Conservation (phyloP, 352 stramenopile species). For the Phytophthora citrophthora region DNA sequence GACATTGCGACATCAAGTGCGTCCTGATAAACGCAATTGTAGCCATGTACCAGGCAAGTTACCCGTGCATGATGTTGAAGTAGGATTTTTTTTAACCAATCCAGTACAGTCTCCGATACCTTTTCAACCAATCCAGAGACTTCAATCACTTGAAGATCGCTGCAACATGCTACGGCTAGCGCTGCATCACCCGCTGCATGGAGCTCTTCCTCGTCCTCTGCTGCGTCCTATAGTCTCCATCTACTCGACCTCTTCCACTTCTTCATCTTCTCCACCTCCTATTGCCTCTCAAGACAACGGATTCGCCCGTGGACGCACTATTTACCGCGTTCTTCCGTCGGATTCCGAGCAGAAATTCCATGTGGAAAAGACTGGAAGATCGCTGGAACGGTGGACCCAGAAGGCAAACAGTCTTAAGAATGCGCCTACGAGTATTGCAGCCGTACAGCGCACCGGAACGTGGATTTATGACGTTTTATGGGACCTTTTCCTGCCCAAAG, state of each 20-base stretch:
- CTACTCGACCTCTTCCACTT: slow-evolving; percentile 9
- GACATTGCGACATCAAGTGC: no score
- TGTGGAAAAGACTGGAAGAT: slow-evolving; percentile 24
- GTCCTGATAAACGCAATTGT: no score
- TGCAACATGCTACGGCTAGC: slow-evolving; percentile 18
- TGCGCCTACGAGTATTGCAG: slow-evolving; percentile 8
- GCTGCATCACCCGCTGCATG: not conserved
- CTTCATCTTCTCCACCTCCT: not conserved
- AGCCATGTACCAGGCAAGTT: no score
- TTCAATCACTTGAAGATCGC: slow-evolving; percentile 9
- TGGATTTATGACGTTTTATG: slow-evolving; percentile 60
- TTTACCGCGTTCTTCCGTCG: slow-evolving; percentile 27
- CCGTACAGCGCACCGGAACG: slow-evolving; percentile 34
- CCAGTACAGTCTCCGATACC: not conserved
- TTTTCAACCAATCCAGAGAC: slow-evolving; percentile 5
- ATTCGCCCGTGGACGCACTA: slow-evolving; percentile 27
- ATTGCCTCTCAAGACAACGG: slow-evolving; percentile 38
- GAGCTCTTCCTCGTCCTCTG: not conserved
- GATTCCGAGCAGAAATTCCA: slow-evolving; percentile 16
- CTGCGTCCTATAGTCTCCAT: slow-evolving; percentile 6
- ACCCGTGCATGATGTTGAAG: not conserved
- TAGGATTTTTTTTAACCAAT: not conserved
- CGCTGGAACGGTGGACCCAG: slow-evolving; percentile 10
- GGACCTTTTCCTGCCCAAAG: slow-evolving; percentile 91
- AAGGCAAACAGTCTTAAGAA: not conserved